Conservation (phyloP, 1,139 yeast species). For the Hyphopichia fennica region DNA sequence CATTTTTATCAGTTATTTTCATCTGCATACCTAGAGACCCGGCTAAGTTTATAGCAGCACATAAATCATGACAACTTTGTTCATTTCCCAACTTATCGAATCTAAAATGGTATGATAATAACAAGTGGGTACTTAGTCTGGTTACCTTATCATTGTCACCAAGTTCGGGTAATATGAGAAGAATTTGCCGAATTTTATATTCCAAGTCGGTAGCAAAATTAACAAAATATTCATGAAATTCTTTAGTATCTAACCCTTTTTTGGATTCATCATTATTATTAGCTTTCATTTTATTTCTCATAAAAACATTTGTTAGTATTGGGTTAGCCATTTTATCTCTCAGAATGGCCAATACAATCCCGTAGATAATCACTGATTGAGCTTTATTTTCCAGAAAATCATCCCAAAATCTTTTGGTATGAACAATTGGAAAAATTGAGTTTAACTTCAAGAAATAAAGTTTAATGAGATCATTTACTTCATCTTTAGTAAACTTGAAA, state of each 20-base stretch:
- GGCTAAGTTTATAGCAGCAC: slow-evolving; percentile 30
- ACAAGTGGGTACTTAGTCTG: slow-evolving; percentile 25
- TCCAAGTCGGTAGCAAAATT: slow-evolving; percentile 29
- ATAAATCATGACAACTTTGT: slow-evolving; percentile 35
- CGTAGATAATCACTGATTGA: slow-evolving; percentile 25
- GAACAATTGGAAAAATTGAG: slow-evolving; percentile 33
- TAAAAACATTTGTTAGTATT: slow-evolving; percentile 21
- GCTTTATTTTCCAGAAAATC: slow-evolving; percentile 21
- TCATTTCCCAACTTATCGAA: slow-evolving; percentile 35
- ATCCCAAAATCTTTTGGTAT: slow-evolving; percentile 29
- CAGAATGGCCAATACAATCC: slow-evolving; percentile 27
- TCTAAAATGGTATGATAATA: slow-evolving; percentile 31
- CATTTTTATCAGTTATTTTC: slow-evolving; percentile 17
- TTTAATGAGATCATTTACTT: slow-evolving; percentile 22
- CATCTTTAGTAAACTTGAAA: slow-evolving; percentile 20
- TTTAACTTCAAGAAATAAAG: slow-evolving; percentile 34
- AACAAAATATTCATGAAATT: slow-evolving; percentile 14
- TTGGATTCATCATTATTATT: not conserved
- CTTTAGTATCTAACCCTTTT: slow-evolving; percentile 6
- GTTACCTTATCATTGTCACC: slow-evolving; percentile 39
- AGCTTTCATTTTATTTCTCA: slow-evolving; percentile 6
- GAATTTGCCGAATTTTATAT: slow-evolving; percentile 31
- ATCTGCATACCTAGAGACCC: slow-evolving; percentile 34
- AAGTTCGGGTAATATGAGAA: slow-evolving; percentile 27
- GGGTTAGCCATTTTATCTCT: slow-evolving; percentile 31